Evolutionary conservation across 768 basidiomycete species (phyloP), one percentile per base, ranked within the genome.

Genomic region (Polyporus arcularius): DNA sequence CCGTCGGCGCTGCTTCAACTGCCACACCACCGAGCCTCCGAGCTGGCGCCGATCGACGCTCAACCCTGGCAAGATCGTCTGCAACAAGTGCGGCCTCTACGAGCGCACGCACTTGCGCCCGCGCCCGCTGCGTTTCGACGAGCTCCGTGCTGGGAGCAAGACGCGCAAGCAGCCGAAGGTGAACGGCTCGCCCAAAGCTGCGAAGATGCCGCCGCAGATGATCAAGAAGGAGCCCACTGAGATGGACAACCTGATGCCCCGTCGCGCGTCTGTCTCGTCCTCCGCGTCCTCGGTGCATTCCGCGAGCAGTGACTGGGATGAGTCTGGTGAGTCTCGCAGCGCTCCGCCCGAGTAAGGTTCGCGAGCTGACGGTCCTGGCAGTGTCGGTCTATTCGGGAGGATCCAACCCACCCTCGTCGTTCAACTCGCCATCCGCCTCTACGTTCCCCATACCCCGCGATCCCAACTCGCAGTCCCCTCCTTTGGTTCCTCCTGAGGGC

Each of bases 21-120:
- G 92, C 77, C 92, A 92, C 71, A 92, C 92, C 18, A 94, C 92
- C 2, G 92, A 94, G 71, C 92, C 92, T 0, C 92, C 92, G 7
- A 87, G 85, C 28, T 94, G 92, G 92, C 87, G 92, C 55, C 85
- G 92, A 47, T 88, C 86, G 32, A 94, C 92, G 4, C 87, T 94
- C 69, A 92, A 92, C 73, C 90, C 90, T 0, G 92, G 92, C 65
- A 94, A 94, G 76, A 94, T 94, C 69, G 92, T 94, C 47, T 94
- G 92, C 82, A 94, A 94, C 82, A 94, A 94, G 79, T 94, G 92
- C 65, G 92, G 92, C 10, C 81, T 94, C 41, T 94, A 94, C 69
- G 92, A 94, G 74, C 90, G 92, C 70, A 94, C 92, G 12, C 92
- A 94, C 66, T 74, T 94, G 57, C 84, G 92, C 26, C 85, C 92